These are phyloP conservation scores for Penicillium coprophilum DNA, from an alignment of 495 filamentous ascomycete genomes.

Conservation along the genomic window DNA sequence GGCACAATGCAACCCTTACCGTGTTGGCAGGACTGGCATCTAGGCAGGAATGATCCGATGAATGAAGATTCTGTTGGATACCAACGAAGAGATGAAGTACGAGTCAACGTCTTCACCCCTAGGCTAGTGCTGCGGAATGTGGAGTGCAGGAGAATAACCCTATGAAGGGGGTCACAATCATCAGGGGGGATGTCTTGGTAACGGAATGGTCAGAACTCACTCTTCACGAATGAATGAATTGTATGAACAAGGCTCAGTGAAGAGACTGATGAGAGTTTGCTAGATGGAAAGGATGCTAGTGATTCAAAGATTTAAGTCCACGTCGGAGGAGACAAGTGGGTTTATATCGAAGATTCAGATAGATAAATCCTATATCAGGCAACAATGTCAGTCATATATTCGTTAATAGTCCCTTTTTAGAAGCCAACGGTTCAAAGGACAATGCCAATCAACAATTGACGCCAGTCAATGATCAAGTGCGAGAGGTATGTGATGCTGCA, in stretches of 20 bases:
- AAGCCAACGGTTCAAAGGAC: neutral
- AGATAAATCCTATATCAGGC: conserved; percentile 12
- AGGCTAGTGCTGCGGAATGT: conserved; percentile 55
- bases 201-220: conserved; percentile 38
- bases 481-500: conserved; percentile 30
- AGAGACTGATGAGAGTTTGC: conserved; percentile 20
- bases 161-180: conserved; percentile 47
- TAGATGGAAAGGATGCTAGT: conserved; percentile 15
- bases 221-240: conserved; percentile 41
- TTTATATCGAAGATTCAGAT: conserved; percentile 11
- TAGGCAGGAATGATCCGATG: conserved; percentile 53
- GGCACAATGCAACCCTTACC: conserved; percentile 62
- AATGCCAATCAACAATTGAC: conserved; percentile 4
- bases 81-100: conserved; percentile 60
- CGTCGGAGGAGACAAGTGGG: conserved; percentile 7
- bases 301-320: conserved; percentile 27
- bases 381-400: conserved; percentile 4
- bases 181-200: conserved; percentile 41
- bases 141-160: conserved; percentile 46
- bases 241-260: conserved; percentile 19
- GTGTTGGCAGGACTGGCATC: conserved; percentile 60
- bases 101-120: conserved; percentile 72
- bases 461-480: neutral
- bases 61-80: conserved; percentile 40
- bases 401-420: neutral